phyloP scores from a whole-genome alignment of 106 monocot genomes.

The Posidonia australis region DNA sequence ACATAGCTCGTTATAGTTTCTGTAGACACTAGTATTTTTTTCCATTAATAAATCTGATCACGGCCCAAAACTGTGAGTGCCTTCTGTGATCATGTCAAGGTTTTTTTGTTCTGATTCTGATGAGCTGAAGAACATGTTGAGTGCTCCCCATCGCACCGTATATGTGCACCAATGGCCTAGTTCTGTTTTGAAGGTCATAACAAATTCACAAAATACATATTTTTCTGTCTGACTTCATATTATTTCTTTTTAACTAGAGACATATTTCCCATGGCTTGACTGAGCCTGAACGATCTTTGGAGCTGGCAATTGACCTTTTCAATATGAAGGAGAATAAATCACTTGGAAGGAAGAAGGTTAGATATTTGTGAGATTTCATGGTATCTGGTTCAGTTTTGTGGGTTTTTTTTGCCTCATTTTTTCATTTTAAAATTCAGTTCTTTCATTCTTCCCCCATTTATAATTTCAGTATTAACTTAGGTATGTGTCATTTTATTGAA shows the following conservation, averaged over 20 bases:
- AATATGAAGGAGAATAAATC: slow-evolving; percentile 24
- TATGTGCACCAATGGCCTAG: no score
- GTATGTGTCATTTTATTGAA: background rate
- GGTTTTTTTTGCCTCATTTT: background rate
- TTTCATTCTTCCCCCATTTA: background rate
- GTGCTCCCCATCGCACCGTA: no score
- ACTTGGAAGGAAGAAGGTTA: slow-evolving; percentile 48
- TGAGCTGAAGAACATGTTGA: background rate
- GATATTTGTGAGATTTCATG: background rate
- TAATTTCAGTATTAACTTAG: background rate
- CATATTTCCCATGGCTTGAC: slow-evolving; percentile 17
- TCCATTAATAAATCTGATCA: no score
- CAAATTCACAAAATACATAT: no score
- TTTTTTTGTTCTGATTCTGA: background rate
- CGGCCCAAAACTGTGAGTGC: no score
- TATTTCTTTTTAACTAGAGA: slow-evolving; percentile 5
- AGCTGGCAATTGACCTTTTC: slow-evolving; percentile 52
- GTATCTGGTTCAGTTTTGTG: background rate
- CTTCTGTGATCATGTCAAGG: background rate
- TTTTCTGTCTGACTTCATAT: slow-evolving; percentile 1
- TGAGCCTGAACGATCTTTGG: slow-evolving; percentile 68
- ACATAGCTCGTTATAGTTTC: no score
- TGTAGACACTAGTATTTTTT: no score
- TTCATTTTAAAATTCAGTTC: background rate
- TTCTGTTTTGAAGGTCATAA: no score